phyloP scores from a whole-genome alignment of 2,329 filamentous ascomycete genomes.

The Epichloe bromicola region DNA sequence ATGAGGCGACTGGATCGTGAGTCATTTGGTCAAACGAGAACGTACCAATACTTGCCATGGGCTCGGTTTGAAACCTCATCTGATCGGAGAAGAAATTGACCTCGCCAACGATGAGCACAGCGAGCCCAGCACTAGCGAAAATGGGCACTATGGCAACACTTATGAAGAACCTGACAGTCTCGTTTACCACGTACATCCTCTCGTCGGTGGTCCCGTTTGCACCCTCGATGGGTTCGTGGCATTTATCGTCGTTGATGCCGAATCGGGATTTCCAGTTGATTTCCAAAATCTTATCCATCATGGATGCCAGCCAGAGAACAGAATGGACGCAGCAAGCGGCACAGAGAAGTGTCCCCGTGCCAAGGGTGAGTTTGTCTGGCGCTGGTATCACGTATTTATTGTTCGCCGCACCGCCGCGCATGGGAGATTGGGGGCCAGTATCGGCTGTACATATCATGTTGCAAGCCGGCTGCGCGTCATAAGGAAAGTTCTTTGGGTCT shows the following conservation, averaged over 20 bases:
- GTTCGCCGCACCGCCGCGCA: conserved; percentile 41
- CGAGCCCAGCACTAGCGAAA: conserved; percentile 43
- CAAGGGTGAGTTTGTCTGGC: conserved; percentile 42
- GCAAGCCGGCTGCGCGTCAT: conserved; percentile 28
- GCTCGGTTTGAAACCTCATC: conserved; percentile 46
- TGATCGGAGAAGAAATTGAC: conserved; percentile 48
- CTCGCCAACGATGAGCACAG: conserved; percentile 49
- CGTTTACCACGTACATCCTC: conserved; percentile 42
- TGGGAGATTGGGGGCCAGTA: conserved; percentile 37
- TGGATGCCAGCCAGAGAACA: conserved; percentile 46
- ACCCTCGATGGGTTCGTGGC: conserved; percentile 32
- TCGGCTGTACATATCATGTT: conserved; percentile 31
- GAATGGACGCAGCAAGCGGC: conserved; percentile 54
- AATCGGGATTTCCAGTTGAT: conserved; percentile 43
- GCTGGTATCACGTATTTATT: conserved; percentile 51
- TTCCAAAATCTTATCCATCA: conserved; percentile 51
- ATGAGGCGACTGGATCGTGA: neutral
- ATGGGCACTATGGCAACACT: conserved; percentile 44
- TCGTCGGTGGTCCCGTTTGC: conserved; percentile 40
- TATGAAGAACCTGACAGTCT: conserved; percentile 38
- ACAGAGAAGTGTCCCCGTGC: conserved; percentile 44
- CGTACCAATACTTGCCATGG: conserved; percentile 46
- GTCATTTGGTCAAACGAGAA: conserved; percentile 1
- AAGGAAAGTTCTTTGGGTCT: conserved; percentile 28
- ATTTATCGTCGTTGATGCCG: conserved; percentile 12